Evolutionary conservation across 2,329 filamentous ascomycete species (phyloP).

Genomic region (Triangularia setosa): DNA sequence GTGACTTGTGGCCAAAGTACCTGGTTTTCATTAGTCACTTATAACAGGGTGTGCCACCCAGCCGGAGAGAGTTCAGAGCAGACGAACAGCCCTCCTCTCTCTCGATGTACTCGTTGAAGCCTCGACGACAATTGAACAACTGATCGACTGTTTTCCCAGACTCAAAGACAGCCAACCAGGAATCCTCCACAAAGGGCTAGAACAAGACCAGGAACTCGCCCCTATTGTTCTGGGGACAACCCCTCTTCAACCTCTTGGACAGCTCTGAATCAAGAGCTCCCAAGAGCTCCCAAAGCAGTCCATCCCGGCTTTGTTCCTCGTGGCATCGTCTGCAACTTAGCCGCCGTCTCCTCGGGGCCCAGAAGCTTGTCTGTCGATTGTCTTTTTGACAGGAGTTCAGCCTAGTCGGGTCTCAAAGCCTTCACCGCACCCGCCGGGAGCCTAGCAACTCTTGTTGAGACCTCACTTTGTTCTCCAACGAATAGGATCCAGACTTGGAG

Average conservation of each 20-base stretch:
- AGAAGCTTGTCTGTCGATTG: constrained; percentile 2
- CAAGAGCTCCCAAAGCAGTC: neutral
- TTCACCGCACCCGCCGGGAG: neutral
- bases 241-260: neutral
- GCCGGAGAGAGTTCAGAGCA: constrained; percentile 11
- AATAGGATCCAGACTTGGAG: constrained; percentile 10
- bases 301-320: neutral
- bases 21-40: constrained; percentile 23
- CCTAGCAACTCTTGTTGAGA: constrained; percentile 2
- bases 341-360: neutral
- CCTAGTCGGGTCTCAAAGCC: neutral
- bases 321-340: neutral
- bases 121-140: neutral
- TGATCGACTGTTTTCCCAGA: neutral
- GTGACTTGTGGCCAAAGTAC: constrained; percentile 21
- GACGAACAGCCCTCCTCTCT: constrained; percentile 4
- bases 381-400: constrained; percentile 2
- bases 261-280: neutral
- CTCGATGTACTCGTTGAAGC: constrained; percentile 1
- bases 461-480: constrained; percentile 5
- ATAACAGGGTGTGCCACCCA: constrained; percentile 23
- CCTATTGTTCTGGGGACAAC: neutral
- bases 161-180: neutral
- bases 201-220: neutral
- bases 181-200: neutral